Evolutionary conservation across 176 grass and related monocot species (phyloP).

Genomic region (Carex pumila): DNA sequence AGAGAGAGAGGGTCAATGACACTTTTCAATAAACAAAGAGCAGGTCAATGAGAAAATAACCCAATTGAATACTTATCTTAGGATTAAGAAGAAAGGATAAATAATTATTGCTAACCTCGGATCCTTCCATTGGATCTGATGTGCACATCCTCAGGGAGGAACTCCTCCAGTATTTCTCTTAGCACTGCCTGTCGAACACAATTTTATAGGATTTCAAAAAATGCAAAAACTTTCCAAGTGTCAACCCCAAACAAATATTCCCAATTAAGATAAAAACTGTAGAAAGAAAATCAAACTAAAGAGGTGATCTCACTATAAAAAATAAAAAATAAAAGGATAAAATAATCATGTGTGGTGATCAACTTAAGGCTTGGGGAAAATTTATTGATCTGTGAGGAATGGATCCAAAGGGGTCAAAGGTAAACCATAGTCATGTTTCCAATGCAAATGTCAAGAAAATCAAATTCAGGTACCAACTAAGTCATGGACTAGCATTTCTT

Average conservation of each 20-base stretch:
- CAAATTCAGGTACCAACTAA: background rate
- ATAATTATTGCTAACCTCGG: slow-evolving; percentile 36
- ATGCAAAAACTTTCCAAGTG: background rate
- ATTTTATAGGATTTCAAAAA: slow-evolving; percentile 10
- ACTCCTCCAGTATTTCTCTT: slow-evolving; percentile 58
- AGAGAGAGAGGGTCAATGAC: background rate
- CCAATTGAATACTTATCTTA: background rate
- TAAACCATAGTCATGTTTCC: background rate
- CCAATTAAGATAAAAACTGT: background rate
- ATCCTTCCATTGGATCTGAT: slow-evolving; percentile 81
- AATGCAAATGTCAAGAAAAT: background rate
- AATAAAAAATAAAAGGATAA: slow-evolving; percentile 1
- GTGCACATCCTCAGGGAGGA: slow-evolving; percentile 90
- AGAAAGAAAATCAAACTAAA: background rate
- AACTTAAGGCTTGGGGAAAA: background rate
- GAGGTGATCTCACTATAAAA: background rate
- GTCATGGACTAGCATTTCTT: background rate
- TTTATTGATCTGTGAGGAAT: background rate
- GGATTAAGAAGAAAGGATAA: background rate
- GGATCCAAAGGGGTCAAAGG: background rate
- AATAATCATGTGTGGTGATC: background rate
- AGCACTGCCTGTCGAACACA: slow-evolving; percentile 63
- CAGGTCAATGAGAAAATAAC: background rate
- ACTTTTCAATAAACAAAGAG: background rate
- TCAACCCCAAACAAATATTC: slow-evolving; percentile 4